Percentiles rank a stretch among this genome's conserved stretches.
phyloP scores from a whole-genome alignment of 2,329 filamentous ascomycete species.

The Clonostachys sp. region DNA sequence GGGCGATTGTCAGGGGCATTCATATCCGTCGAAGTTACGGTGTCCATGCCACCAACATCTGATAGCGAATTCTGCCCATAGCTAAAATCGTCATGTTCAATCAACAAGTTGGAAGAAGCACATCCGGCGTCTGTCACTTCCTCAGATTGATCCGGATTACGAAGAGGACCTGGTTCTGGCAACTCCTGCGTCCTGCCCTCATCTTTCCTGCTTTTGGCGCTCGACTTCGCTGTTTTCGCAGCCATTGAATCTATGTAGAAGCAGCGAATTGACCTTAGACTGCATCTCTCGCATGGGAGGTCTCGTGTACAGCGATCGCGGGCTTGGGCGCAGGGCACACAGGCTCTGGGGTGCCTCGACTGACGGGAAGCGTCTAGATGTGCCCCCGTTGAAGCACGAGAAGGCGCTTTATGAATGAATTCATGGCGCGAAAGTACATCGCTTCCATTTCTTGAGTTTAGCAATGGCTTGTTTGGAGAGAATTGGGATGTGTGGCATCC shows the following conservation, averaged over 20 bases:
- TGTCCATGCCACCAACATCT: no score
- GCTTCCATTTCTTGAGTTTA: neutral
- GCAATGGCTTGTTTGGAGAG: neutral
- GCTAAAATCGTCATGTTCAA: no score
- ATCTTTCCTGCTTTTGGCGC: neutral
- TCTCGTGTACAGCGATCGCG: neutral
- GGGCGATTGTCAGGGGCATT: no score
- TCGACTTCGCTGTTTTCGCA: neutral
- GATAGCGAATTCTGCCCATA: no score
- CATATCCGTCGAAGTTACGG: no score
- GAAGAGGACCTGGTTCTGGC: neutral
- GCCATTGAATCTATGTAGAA: neutral
- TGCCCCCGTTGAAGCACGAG: neutral
- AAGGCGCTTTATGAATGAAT: neutral
- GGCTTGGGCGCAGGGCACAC: neutral
- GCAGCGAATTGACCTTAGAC: neutral
- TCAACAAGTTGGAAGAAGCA: no score
- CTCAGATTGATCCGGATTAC: neutral
- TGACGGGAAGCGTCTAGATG: no score
- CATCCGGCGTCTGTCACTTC: neutral
- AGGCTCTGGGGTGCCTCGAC: neutral
- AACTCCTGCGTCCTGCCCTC: neutral
- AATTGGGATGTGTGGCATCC: neutral
- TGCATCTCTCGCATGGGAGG: neutral
- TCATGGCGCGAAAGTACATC: slow-evolving; percentile 3